These are phyloP conservation scores for Colletotrichum sp. DNA, from an alignment of 2,329 filamentous ascomycete genomes.

Conservation along the genomic window DNA sequence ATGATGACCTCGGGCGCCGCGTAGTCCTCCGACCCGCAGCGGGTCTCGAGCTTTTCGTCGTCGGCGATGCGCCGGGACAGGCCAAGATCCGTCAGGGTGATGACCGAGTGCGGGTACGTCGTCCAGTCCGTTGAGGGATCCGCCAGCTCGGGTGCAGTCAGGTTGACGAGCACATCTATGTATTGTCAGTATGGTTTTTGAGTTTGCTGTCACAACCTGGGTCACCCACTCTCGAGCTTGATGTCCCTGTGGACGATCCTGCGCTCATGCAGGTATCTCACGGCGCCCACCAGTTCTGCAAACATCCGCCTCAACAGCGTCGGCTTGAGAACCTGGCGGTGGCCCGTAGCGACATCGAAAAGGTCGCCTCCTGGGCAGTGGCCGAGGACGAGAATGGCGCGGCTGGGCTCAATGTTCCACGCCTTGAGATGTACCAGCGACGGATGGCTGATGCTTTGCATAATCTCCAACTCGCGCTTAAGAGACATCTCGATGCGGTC, in stretches of 20 bases:
- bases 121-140: conserved; percentile 70
- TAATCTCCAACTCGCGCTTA: conserved; percentile 93
- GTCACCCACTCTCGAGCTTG: conserved; percentile 87
- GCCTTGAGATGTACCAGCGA: conserved; percentile 91
- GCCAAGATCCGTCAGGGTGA: conserved; percentile 90
- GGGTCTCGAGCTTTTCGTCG: conserved; percentile 87
- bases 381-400: conserved; percentile 84
- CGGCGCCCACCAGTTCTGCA: conserved; percentile 84
- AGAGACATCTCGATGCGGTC: conserved; percentile 92
- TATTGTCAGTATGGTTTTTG: conserved; percentile 8
- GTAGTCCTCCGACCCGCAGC: conserved; percentile 97
- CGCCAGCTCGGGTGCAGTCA: conserved; percentile 72
- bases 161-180: conserved; percentile 88
- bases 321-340: conserved; percentile 71
- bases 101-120: conserved; percentile 79
- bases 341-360: conserved; percentile 85
- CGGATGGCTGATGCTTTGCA: conserved; percentile 86
- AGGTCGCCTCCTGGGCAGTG: conserved; percentile 95
- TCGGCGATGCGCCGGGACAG: conserved; percentile 85
- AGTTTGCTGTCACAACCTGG: not conserved
- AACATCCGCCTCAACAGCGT: conserved; percentile 83
- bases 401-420: conserved; percentile 82
- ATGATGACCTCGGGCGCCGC: conserved; percentile 96
- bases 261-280: conserved; percentile 82
- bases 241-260: conserved; percentile 96